Percentiles rank a stretch among this genome's conserved stretches.
These are phyloP conservation scores for Thalassiosira sp. DNA, from an alignment of 352 stramenopile genomes.

Conservation along the genomic window DNA sequence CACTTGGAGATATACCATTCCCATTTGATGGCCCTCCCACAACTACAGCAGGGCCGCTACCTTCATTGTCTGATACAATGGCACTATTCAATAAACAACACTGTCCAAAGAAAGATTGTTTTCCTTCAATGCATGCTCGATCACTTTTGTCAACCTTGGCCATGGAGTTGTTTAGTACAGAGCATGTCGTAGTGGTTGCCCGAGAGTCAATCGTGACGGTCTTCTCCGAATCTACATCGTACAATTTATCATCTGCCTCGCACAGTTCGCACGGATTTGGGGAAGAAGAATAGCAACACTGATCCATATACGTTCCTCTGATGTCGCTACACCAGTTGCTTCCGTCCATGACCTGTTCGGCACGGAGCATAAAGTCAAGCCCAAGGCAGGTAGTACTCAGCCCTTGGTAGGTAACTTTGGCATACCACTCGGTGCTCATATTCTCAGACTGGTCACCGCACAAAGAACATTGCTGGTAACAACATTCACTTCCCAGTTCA, in stretches of 20 bases:
- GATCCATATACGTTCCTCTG: conserved; percentile 5
- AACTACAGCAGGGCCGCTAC: background rate
- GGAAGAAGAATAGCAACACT: conserved; percentile 22
- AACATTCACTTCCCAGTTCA: conserved; percentile 27
- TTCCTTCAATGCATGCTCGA: conserved; percentile 23
- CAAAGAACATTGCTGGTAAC: conserved; percentile 34
- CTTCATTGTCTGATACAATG: conserved; percentile 5
- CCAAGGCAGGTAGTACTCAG: conserved; percentile 30
- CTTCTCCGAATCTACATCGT: conserved; percentile 25
- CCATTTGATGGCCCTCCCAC: background rate
- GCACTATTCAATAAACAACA: conserved; percentile 25
- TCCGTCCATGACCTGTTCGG: conserved; percentile 6
- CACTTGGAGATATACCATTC: background rate
- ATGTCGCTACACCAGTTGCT: conserved; percentile 16
- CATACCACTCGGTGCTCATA: conserved; percentile 26
- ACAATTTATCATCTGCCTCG: conserved; percentile 20
- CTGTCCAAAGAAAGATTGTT: conserved; percentile 27
- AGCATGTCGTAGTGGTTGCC: conserved; percentile 11
- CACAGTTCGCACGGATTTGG: conserved; percentile 24
- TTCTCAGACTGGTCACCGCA: conserved; percentile 6
- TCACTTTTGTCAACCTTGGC: conserved; percentile 10
- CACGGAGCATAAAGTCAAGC: conserved; percentile 37
- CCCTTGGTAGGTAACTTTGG: conserved; percentile 25
- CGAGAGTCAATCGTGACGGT: conserved; percentile 3
- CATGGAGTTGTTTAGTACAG: conserved; percentile 18